Percentiles rank a stretch among this genome's conserved stretches.
Conservation (phyloP, 1,284 basidiomycete species). For the Cystobasidium pallidum region DNA sequence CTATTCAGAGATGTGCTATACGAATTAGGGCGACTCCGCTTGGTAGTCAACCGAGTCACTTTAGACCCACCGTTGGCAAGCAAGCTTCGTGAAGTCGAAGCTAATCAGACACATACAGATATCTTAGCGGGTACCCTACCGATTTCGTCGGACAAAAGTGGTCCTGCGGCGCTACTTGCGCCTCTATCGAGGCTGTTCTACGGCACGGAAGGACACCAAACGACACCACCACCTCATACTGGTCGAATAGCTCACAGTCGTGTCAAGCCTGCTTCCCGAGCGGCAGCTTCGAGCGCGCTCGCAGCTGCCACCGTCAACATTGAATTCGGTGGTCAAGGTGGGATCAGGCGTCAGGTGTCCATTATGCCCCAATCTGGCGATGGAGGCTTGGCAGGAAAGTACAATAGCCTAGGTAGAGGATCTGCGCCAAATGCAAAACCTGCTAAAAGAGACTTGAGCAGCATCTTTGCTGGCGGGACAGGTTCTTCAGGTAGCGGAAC, state of each 20-base stretch:
- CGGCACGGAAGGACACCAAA: slow-evolving; percentile 5
- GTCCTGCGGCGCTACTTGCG: slow-evolving; percentile 59
- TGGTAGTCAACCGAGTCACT: slow-evolving; percentile 84
- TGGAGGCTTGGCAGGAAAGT: slow-evolving; percentile 18
- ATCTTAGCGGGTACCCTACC: slow-evolving; percentile 1
- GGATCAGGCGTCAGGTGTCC: slow-evolving; percentile 35
- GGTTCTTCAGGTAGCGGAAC: background rate
- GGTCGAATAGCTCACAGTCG: background rate
- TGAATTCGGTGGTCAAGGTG: slow-evolving; percentile 78
- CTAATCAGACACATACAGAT: slow-evolving; percentile 8
- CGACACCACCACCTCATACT: slow-evolving; percentile 1
- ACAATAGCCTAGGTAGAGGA: slow-evolving; percentile 31
- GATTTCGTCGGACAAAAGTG: background rate
- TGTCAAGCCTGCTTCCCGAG: slow-evolving; percentile 65
- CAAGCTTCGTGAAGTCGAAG: slow-evolving; percentile 66
- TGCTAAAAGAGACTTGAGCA: slow-evolving; percentile 45
- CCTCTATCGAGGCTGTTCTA: slow-evolving; percentile 74
- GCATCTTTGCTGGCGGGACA: slow-evolving; percentile 51
- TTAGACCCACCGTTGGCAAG: slow-evolving; percentile 78
- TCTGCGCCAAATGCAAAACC: background rate
- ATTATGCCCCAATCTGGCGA: slow-evolving; percentile 39
- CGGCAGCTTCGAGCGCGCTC: slow-evolving; percentile 76
- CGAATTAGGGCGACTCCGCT: slow-evolving; percentile 80
- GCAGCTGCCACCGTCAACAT: slow-evolving; percentile 88
- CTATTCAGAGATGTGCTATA: slow-evolving; percentile 81